Evolutionary conservation across 106 monocot species (phyloP), one percentile per base, ranked within the genome.

Genomic region (Apostasia shenzhenica): DNA sequence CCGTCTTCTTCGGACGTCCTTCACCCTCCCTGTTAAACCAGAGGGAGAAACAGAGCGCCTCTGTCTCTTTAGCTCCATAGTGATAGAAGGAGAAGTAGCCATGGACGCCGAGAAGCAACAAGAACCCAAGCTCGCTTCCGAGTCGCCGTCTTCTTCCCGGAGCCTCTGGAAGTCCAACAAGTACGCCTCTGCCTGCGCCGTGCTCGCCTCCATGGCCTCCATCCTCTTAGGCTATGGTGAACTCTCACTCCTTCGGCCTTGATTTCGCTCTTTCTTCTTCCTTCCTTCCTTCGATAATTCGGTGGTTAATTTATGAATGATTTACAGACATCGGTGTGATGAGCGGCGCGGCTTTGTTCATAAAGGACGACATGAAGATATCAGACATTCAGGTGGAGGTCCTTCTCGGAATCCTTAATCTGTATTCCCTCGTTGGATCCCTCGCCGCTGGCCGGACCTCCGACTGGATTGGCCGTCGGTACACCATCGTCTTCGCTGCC

Each of bases 391-490:
- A 93, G 69, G 55, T 93, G 37, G 84, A 82, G 68, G 61, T 89
- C 77, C 78, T 93, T 1, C 66, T 73, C n/a, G 93, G 93, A 1
- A 84, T 93, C 72, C 58, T 93, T 52, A 93, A 93, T 78, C 68
- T 89, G 14, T 89, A 73, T 82, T 81, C 89, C 7, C 82, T 93
- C 6, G 1, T 82, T 52, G 93, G 93, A 53, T 86, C 93, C 2
- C 14, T 77, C 5, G 72, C 78, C n/a, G 93, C 89, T 3, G 89
- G 93, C 7, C 58, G 86, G 41, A 89, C 86, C 39, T 93, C 89
- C 8, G 93, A 93, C 68, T 86, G 75, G 81, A 80, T 93, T 26
- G 93, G 93, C 12, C 71, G 93, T 8, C 77, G 93, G 6, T 82
- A 81, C 68, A 93, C 93, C 3, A 89, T 93, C 41, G 70, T 93